phyloP scores from a whole-genome alignment of 2,329 filamentous ascomycete genomes.

The Cryphonectria nitschkei region DNA sequence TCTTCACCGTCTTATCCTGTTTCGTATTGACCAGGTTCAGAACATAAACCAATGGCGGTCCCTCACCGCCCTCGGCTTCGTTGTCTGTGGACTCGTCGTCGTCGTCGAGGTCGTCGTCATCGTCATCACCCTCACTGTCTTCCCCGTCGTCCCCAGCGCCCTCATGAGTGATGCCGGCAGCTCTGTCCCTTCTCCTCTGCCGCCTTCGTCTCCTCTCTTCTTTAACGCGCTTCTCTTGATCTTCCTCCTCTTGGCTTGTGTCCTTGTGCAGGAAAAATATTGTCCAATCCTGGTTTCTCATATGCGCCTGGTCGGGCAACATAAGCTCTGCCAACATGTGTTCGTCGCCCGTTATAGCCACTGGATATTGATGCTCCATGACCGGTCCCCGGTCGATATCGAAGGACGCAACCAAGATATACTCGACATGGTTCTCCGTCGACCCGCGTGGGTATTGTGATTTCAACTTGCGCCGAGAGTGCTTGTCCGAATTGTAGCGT shows the following conservation, averaged over 20 bases:
- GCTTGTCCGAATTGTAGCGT: constrained; percentile 53
- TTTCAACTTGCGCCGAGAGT: constrained; percentile 61
- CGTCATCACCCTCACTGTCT: constrained; percentile 44
- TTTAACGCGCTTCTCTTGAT: constrained; percentile 66
- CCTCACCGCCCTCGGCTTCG: constrained; percentile 74
- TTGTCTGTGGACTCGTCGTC: constrained; percentile 59
- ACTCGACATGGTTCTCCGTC: constrained; percentile 93
- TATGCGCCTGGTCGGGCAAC: constrained; percentile 95
- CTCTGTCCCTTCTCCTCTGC: constrained; percentile 55
- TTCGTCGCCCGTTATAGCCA: constrained; percentile 94
- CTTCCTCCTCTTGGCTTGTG: constrained; percentile 80
- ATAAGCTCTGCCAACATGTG: constrained; percentile 98
- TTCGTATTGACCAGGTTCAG: constrained; percentile 98
- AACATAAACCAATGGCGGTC: constrained; percentile 93
- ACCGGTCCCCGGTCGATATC: constrained; percentile 94
- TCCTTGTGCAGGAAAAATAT: constrained; percentile 99
- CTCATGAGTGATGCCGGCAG: constrained; percentile 52
- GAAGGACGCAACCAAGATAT: constrained; percentile 96
- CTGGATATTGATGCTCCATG: constrained; percentile 98
- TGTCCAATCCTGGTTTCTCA: constrained; percentile 96
- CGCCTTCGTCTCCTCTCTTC: constrained; percentile 56
- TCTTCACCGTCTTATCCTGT: constrained; percentile 88
- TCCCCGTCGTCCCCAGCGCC: constrained; percentile 55
- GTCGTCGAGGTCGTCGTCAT: constrained; percentile 51
- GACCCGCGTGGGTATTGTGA: constrained; percentile 78